These are phyloP conservation scores for Lophium mytilinum DNA, from an alignment of 495 filamentous ascomycete species.

Conservation along the genomic window DNA sequence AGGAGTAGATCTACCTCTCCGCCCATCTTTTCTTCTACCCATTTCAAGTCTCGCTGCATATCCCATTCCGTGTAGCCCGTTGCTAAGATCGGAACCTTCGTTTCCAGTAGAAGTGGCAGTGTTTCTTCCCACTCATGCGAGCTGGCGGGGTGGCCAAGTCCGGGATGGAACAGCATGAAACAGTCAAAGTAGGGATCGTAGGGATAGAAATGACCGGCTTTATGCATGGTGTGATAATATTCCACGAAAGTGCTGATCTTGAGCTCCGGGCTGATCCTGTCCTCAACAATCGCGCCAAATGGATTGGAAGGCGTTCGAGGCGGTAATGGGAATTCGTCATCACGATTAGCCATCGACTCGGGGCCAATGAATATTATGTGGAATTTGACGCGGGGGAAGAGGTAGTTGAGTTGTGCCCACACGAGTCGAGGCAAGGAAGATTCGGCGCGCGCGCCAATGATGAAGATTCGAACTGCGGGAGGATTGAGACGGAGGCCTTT, in stretches of 20 bases:
- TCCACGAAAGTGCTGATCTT: conserved; percentile 97
- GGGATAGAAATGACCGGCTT: conserved; percentile 77
- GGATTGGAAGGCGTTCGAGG: conserved; percentile 76
- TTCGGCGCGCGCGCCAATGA: conserved; percentile 91
- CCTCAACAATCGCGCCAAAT: conserved; percentile 87
- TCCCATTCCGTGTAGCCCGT: conserved; percentile 96
- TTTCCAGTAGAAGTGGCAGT: conserved; percentile 80
- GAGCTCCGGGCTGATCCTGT: conserved; percentile 70
- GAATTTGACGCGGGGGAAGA: conserved; percentile 74
- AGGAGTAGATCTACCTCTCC: conserved; percentile 90
- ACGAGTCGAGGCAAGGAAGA: conserved; percentile 89
- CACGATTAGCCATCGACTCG: conserved; percentile 85
- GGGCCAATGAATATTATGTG: conserved; percentile 94
- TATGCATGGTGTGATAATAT: conserved; percentile 94
- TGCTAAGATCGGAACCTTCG: conserved; percentile 85
- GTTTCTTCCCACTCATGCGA: conserved; percentile 91
- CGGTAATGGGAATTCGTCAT: conserved; percentile 83
- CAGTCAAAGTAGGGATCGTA: conserved; percentile 98
- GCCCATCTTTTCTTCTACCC: conserved; percentile 72
- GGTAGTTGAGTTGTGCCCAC: conserved; percentile 83
- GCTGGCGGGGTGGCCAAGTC: conserved; percentile 85
- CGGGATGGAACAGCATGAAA: conserved; percentile 93
- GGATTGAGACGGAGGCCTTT: conserved; percentile 73
- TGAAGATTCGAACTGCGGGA: conserved; percentile 83
- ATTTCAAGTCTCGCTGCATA: conserved; percentile 82